These are phyloP conservation scores for Penicillium canescens DNA, from an alignment of 495 filamentous ascomycete genomes.

Conservation along the genomic window DNA sequence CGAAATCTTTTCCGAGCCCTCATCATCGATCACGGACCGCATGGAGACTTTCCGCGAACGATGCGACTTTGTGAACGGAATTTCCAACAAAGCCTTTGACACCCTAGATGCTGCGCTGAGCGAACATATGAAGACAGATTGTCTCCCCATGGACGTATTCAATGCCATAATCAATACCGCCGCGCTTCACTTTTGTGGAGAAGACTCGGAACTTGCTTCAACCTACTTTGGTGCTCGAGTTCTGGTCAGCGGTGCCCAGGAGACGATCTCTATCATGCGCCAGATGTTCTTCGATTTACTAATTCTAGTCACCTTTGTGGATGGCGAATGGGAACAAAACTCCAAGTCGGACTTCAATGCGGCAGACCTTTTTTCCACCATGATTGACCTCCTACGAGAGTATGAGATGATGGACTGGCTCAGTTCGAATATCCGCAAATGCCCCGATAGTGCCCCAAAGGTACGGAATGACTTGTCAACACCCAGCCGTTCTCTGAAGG, in stretches of 20 bases:
- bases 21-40: conserved; percentile 63
- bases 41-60: conserved; percentile 72
- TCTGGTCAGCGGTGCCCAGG: conserved; percentile 73
- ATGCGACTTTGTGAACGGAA: conserved; percentile 67
- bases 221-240: conserved; percentile 72
- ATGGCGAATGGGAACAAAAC: conserved; percentile 69
- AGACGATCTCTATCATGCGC: conserved; percentile 68
- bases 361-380: conserved; percentile 61
- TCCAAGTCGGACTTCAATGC: conserved; percentile 68
- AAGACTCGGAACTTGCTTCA: conserved; percentile 48
- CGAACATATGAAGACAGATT: conserved; percentile 38
- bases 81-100: conserved; percentile 70
- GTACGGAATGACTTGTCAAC: conserved; percentile 20
- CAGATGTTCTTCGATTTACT: conserved; percentile 76
- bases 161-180: conserved; percentile 46
- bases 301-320: conserved; percentile 79
- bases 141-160: conserved; percentile 54
- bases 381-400: conserved; percentile 68
- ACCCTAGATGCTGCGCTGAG: conserved; percentile 39
- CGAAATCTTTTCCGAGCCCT: conserved; percentile 70
- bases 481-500: conserved; percentile 28
- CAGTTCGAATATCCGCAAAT: conserved; percentile 52
- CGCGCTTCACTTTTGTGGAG: conserved; percentile 38
- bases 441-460: conserved; percentile 19
- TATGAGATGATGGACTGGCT: conserved; percentile 84